These are phyloP conservation scores for Lantana camara DNA, from an alignment of 257 asterid genomes.

Conservation along the genomic window DNA sequence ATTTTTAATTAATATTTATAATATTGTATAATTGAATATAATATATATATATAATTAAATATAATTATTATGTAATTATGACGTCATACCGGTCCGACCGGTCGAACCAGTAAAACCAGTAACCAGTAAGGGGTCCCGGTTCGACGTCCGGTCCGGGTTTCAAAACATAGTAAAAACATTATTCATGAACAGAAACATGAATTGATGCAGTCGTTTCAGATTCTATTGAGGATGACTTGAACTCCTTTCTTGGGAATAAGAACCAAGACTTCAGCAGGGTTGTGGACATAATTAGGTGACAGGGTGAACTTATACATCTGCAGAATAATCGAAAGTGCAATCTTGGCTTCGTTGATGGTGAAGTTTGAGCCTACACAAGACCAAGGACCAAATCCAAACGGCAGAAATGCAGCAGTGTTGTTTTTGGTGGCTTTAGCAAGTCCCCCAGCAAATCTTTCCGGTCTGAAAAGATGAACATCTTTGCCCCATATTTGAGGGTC, in stretches of 20 bases:
- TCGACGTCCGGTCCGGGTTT: too few species aligned
- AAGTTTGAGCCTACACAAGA: constrained; percentile 65
- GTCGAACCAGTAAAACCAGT: too few species aligned
- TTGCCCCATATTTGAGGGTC: constrained; percentile 70
- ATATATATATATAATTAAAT: too few species aligned
- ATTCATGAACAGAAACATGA: too few species aligned
- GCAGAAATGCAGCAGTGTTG: constrained; percentile 52
- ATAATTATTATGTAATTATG: too few species aligned
- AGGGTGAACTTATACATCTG: constrained; percentile 44
- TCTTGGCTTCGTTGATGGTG: constrained; percentile 54
- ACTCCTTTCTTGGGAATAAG: constrained; percentile 62
- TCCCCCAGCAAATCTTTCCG: constrained; percentile 58
- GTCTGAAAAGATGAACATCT: constrained; percentile 52
- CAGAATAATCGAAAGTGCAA: constrained; percentile 61
- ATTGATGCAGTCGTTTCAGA: too few species aligned
- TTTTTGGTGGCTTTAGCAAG: constrained; percentile 40
- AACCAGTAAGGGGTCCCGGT: too few species aligned
- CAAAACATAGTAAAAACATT: too few species aligned
- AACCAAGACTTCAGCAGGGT: constrained; percentile 56
- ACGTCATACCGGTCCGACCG: too few species aligned
- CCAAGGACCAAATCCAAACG: constrained; percentile 72
- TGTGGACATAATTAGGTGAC: constrained; percentile 54
- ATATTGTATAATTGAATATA: too few species aligned
- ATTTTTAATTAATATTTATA: too few species aligned
- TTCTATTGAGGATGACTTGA: constrained; percentile 45